These are phyloP conservation scores for Quercus lobata DNA, from an alignment of 331 rosid genomes.

Conservation along the genomic window DNA sequence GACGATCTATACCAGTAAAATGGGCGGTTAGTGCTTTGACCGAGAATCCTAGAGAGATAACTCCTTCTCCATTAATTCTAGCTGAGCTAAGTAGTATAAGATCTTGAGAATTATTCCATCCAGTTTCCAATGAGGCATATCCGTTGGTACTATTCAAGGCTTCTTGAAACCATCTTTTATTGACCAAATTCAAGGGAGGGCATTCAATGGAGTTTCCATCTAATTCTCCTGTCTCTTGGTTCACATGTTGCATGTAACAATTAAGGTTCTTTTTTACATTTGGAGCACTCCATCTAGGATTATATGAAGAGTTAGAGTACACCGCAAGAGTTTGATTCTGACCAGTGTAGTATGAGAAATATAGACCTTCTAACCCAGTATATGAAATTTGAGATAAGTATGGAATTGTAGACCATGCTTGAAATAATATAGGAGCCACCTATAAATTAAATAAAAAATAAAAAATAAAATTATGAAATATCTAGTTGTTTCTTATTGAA, in stretches of 20 bases:
- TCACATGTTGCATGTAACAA: constrained; percentile 37
- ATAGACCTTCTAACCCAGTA: constrained; percentile 41
- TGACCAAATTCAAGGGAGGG: background rate
- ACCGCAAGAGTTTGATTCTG: constrained; percentile 29
- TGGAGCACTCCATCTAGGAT: background rate
- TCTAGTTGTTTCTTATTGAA: background rate
- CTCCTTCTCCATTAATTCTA: constrained; percentile 25
- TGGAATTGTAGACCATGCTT: constrained; percentile 44
- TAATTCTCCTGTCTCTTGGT: constrained; percentile 33
- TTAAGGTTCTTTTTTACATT: background rate
- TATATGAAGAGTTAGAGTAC: constrained; percentile 50
- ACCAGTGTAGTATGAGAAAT: constrained; percentile 42
- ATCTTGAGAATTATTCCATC: constrained; percentile 28
- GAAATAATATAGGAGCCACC: constrained; percentile 63
- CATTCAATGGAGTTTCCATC: constrained; percentile 29
- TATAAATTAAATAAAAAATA: background rate
- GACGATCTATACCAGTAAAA: constrained; percentile 14
- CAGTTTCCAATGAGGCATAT: constrained; percentile 34
- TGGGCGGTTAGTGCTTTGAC: constrained; percentile 16
- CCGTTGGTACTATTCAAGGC: constrained; percentile 25
- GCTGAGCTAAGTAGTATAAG: constrained; percentile 37
- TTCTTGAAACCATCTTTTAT: constrained; percentile 32
- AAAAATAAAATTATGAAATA: background rate
- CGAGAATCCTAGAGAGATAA: constrained; percentile 43
- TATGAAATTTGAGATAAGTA: constrained; percentile 49